Base-by-base conservation (phyloP, 345 rosid species). In the Salix exigua region DNA sequence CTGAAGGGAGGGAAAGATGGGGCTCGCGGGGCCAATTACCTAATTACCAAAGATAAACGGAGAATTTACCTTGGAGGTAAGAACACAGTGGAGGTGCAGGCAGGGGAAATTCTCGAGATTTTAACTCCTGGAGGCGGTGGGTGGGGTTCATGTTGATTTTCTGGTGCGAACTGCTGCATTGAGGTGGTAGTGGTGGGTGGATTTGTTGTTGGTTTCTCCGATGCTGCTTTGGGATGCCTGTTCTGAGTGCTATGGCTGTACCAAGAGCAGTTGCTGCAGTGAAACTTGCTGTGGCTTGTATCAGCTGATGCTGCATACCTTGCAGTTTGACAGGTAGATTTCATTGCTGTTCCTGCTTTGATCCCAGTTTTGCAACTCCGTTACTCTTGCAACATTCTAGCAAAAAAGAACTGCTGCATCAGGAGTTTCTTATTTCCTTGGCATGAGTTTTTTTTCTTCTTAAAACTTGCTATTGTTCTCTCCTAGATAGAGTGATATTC, bases 91-190 rank as follows among this genome's bases (percentile, higher is more conserved):
- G 88, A 85, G 66, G 90, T 96, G 51, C 83, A 87, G 80, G 87
- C 91, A 4, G 98, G 98, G 31, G 98, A 96, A 62, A 83, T 93
- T 72, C 88, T 96, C 72, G 87, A 91, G 86, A 96, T 96, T 76
- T 76, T 91, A 71, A 95, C 99, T 16, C 99, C 99, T 5, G 96
- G 96, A 10, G 99, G 97, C 70, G 97, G 97, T 2, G 97, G 97
- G 64, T 94, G 88, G 85, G 97, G 97, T 66, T 82, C 91, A 48
- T 51, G 62, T 67, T 76, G 17, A 60, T 44, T 18, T 53, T 63
- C 16, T 11, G 31, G 37, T 8, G 40, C 26, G 26, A 37, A 13
- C 23, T 17, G 9, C 58, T 58, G 44, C 21, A 68, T 16, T 2
- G 7, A 28, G 55, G 58, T 19, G 58, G 58, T 6, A 6, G 10